Evolutionary conservation across 2,329 filamentous ascomycete genomes (phyloP), one percentile per base, ranked within the genome.

Genomic region (Cadophora luteo-olivacea): DNA sequence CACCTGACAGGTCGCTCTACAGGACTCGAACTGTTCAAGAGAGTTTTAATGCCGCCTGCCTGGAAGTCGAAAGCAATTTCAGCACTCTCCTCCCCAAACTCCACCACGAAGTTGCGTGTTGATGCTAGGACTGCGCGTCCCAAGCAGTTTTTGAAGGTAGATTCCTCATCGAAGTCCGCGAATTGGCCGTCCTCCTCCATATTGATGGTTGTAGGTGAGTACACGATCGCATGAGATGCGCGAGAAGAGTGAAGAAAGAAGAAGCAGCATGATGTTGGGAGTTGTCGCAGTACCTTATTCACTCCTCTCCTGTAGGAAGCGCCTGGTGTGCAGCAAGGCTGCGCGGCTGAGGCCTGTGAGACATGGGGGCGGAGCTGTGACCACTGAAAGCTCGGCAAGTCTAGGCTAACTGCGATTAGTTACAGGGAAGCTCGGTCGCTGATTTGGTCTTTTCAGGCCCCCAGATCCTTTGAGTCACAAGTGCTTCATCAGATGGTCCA

Each of bases 41-140:
- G 77, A 22, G 70, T 69, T 16, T 77, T 67, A 36, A 89, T 77
- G 3, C 84, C 80, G 1, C 78, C 70, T 1, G 78, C 73, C 3
- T 78, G 75, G 9, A 91, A 78, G 72, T 91, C 80, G 63, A 86
- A 85, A 2, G 85, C 87, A 68, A 88, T 85, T 66, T 80, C 84
- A 48, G 88, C 87, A 51, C 82, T 77, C 1, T 84, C 78, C 55
- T 84, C 82, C 12, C 86, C 86, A 74, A 91, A 91, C 72, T 90
- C 86, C n/a, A 91, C 81, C 38, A 90, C 84, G 72, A 91, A 91
- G 76, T 90, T 91, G 41, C 74, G 78, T 24, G 84, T 85, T 0
- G 76, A 67, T 1, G 79, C 77, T 54, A 79, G 76, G 16, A 79
- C 77, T 4, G 84, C 82, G 51, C 81, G 77, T 0, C 76, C 58